Conservation (phyloP, 176 grass and related monocot genomes). For the Ananas comosus region DNA sequence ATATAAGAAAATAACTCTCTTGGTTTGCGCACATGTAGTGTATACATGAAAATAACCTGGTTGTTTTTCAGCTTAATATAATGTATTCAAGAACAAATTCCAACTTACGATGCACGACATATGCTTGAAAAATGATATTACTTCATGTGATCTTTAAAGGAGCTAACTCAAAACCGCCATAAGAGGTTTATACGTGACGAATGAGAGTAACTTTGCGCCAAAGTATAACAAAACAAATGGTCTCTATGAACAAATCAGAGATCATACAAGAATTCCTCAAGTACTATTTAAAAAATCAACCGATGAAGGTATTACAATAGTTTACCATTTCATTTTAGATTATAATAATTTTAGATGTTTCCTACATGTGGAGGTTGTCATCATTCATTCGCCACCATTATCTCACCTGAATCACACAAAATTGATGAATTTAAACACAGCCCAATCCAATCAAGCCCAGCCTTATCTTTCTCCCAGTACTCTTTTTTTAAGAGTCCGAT, state of each 20-base stretch:
- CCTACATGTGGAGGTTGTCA: too few species aligned
- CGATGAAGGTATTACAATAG: background rate
- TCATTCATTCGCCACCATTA: too few species aligned
- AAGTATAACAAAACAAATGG: background rate
- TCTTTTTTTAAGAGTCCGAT: too few species aligned
- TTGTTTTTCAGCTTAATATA: constrained; percentile 3
- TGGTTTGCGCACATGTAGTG: constrained; percentile 5
- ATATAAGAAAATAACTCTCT: constrained; percentile 19
- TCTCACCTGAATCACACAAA: too few species aligned
- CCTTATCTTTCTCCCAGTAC: too few species aligned
- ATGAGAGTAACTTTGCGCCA: background rate
- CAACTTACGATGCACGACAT: background rate
- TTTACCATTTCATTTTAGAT: background rate
- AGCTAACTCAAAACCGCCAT: too few species aligned
- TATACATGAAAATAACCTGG: background rate
- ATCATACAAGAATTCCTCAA: background rate
- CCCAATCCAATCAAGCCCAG: too few species aligned
- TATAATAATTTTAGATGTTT: background rate
- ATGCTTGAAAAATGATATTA: background rate
- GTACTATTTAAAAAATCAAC: background rate
- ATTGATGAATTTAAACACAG: too few species aligned
- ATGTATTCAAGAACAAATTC: background rate
- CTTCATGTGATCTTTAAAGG: too few species aligned
- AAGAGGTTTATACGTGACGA: background rate
- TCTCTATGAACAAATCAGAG: background rate